These are phyloP conservation scores for Wickerhamomyces bisporus DNA, from an alignment of 805 yeast genomes.

Conservation along the genomic window DNA sequence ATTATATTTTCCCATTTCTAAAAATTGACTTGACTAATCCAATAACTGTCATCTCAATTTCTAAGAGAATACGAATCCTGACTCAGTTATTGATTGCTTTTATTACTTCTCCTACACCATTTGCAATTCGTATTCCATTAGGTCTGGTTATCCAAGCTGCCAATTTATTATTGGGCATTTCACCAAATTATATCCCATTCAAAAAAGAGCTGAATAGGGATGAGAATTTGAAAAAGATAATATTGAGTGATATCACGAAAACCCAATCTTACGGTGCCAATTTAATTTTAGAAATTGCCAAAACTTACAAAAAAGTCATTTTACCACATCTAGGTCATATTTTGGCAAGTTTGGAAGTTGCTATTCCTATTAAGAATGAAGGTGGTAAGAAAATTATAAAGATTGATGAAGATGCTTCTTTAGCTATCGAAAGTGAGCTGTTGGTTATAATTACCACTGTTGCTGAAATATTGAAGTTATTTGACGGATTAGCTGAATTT, in stretches of 20 bases:
- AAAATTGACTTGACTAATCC: slow-evolving; percentile 57
- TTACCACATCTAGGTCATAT: slow-evolving; percentile 47
- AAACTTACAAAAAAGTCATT: slow-evolving; percentile 27
- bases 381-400: slow-evolving; percentile 34
- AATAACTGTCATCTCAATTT: slow-evolving; percentile 43
- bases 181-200: slow-evolving; percentile 48
- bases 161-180: slow-evolving; percentile 52
- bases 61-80: slow-evolving; percentile 45
- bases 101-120: slow-evolving; percentile 47
- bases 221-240: slow-evolving; percentile 37
- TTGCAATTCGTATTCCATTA: slow-evolving; percentile 55
- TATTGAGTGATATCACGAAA: slow-evolving; percentile 38
- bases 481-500: slow-evolving; percentile 41
- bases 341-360: slow-evolving; percentile 49
- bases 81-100: slow-evolving; percentile 40
- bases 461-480: slow-evolving; percentile 25
- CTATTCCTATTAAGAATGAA: slow-evolving; percentile 47
- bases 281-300: slow-evolving; percentile 30
- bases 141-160: slow-evolving; percentile 48
- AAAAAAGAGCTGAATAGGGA: slow-evolving; percentile 55
- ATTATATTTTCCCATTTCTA: slow-evolving; percentile 41
- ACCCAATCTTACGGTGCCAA: slow-evolving; percentile 42
- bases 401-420: slow-evolving; percentile 30
- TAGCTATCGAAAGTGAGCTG: slow-evolving; percentile 28
- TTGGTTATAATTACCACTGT: slow-evolving; percentile 28